phyloP scores from a whole-genome alignment of 2,329 filamentous ascomycete species.

The Elsinoe australis region DNA sequence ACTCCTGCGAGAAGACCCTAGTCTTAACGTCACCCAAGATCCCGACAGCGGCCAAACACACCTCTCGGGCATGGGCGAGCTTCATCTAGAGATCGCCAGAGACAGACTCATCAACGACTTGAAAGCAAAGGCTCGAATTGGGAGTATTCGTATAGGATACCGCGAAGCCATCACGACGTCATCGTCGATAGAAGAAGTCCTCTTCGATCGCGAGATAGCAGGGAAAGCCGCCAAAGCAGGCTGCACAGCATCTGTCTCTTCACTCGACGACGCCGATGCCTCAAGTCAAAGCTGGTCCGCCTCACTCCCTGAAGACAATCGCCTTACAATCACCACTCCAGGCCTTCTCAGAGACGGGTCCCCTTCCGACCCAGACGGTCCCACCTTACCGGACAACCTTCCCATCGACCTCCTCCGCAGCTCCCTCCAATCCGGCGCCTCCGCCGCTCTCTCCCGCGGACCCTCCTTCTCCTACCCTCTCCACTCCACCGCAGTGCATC shows the following conservation, averaged over 20 bases:
- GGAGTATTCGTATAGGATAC: conserved; percentile 90
- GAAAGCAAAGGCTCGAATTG: conserved; percentile 77
- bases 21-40: conserved; percentile 73
- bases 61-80: conserved; percentile 89
- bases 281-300: conserved; percentile 31
- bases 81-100: conserved; percentile 87
- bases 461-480: conserved; percentile 74
- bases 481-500: conserved; percentile 62
- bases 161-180: conserved; percentile 65
- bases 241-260: conserved; percentile 62
- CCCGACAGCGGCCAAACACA: conserved; percentile 90
- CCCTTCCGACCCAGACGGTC: conserved; percentile 34
- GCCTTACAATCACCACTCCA: conserved; percentile 51
- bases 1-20: conserved; percentile 84
- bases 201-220: conserved; percentile 72
- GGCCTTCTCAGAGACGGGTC: conserved; percentile 38
- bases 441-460: conserved; percentile 76
- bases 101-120: conserved; percentile 83
- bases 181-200: conserved; percentile 50
- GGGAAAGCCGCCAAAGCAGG: conserved; percentile 71
- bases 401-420: conserved; percentile 42
- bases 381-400: conserved; percentile 50
- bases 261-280: conserved; percentile 39
- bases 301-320: conserved; percentile 59
- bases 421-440: conserved; percentile 66